Evolutionary conservation across 495 filamentous ascomycete species (phyloP), one percentile per base, ranked within the genome.

Genomic region (Penicillium angulare): DNA sequence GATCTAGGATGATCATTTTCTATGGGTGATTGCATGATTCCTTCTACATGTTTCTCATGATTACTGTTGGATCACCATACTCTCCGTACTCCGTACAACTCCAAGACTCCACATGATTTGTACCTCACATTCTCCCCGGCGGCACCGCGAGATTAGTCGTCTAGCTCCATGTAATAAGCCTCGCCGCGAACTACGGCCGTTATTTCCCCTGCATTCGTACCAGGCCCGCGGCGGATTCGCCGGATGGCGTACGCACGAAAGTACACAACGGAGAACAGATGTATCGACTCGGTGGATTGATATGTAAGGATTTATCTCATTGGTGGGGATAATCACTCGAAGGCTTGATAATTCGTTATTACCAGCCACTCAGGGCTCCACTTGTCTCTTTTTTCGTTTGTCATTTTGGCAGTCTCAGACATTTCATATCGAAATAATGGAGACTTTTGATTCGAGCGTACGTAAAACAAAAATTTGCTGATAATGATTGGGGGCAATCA

Each of bases 401-500:
- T 31, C 27, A 9, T 27, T 31, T 9, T 9, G n/a, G n/a, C n/a
- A n/a, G n/a, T n/a, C n/a, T n/a, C n/a, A n/a, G n/a, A n/a, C n/a
- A n/a, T n/a, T n/a, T n/a, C n/a, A n/a, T n/a, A n/a, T n/a, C 8
- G 27, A 31, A 31, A 31, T 31, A 31, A 31, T 31, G 13, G 27
- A 31, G 27, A 31, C 8, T 31, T 31, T 12, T 31, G 27, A 31
- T 31, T 31, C 27, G 27, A 31, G 27, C 8, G 13, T 31, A n/a
- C n/a, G n/a, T 7, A 38, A 38, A 5, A 38, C 2, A 38, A 18
- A 38, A 15, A 3, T 12, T 38, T n/a, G n/a, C n/a, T 7, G 6
- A 36, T 36, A 36, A 38, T 38, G 8, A n/a, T n/a, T n/a, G n/a
- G n/a, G n/a, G n/a, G 18, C 41, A 53, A 41, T 41, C 43, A 41